A percentile compares a stretch with the other conserved stretches of the same genome.
phyloP scores from a whole-genome alignment of 129 eudicot species.

The Deinandra increscens region DNA sequence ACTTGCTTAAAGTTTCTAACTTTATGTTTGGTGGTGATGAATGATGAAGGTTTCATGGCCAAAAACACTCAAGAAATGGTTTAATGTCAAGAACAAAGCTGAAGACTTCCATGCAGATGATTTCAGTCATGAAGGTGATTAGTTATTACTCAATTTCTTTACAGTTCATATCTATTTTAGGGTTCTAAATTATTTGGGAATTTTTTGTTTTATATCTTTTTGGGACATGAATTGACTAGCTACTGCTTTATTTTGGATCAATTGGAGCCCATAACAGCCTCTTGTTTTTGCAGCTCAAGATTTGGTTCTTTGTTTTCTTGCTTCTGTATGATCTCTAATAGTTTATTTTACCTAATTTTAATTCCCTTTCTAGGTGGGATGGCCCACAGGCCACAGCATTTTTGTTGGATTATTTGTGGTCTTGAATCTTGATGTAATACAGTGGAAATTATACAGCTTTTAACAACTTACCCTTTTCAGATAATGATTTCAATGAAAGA shows the following conservation, averaged over 20 bases:
- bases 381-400: constrained; percentile 21
- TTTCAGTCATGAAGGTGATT: constrained; percentile 50
- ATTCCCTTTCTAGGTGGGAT: constrained; percentile 10
- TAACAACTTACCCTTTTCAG: constrained; percentile 61
- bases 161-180: constrained; percentile 26
- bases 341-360: constrained; percentile 2
- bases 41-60: constrained; percentile 78
- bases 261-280: constrained; percentile 25
- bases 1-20: constrained; percentile 17
- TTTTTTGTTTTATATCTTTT: constrained; percentile 2
- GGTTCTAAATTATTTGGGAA: constrained; percentile 30
- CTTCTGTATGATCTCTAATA: constrained; percentile 17
- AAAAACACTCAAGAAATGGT: constrained; percentile 81
- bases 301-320: constrained; percentile 36
- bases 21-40: constrained; percentile 24
- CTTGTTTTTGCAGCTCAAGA: constrained; percentile 29
- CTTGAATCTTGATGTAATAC: constrained; percentile 40
- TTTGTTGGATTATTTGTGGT: constrained; percentile 33
- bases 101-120: constrained; percentile 88
- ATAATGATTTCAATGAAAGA: constrained; percentile 79
- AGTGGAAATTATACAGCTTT: constrained; percentile 54
- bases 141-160: constrained; percentile 11
- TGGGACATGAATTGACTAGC: constrained; percentile 31
- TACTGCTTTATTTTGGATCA: constrained; percentile 26
- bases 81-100: constrained; percentile 74